Percentiles rank a stretch among this genome's conserved stretches.
Evolutionary conservation across 345 rosid species (phyloP).

Genomic region (Lumnitzera racemosa): DNA sequence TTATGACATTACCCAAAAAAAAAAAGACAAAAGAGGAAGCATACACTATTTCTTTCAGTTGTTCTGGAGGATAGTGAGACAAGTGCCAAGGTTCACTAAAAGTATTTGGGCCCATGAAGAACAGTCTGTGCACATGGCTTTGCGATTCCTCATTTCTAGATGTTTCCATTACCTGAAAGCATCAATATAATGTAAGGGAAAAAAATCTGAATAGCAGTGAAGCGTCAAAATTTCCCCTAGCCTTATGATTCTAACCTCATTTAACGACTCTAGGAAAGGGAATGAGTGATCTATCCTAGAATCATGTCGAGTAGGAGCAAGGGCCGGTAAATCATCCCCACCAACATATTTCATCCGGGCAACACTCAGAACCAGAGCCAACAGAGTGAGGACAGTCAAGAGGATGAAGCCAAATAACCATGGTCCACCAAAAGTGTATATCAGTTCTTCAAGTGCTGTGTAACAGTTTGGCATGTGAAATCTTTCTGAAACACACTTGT

Average conservation of each 20-base stretch:
- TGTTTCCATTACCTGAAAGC: conserved; percentile 75
- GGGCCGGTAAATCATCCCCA: conserved; percentile 69
- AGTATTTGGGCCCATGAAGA: conserved; percentile 85
- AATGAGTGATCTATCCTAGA: conserved; percentile 78
- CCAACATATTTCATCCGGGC: conserved; percentile 87
- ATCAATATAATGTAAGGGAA: not conserved
- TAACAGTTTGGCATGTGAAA: conserved; percentile 91
- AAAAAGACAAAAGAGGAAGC: conserved; percentile 11
- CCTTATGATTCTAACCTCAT: conserved; percentile 43
- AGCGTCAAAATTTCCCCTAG: not conserved
- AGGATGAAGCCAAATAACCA: conserved; percentile 77
- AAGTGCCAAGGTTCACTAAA: conserved; percentile 92
- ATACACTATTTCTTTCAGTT: conserved; percentile 80
- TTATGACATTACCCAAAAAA: no score
- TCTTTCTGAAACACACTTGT: conserved; percentile 73
- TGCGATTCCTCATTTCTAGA: conserved; percentile 83
- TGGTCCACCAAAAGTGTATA: conserved; percentile 95
- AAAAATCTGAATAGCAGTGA: not conserved
- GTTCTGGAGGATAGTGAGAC: conserved; percentile 72
- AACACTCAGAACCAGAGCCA: conserved; percentile 87
- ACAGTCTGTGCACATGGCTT: conserved; percentile 82
- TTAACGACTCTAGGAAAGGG: conserved; percentile 87
- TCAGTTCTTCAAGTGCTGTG: conserved; percentile 80
- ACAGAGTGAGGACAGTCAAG: conserved; percentile 61
- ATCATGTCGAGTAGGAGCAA: conserved; percentile 49